phyloP scores from a whole-genome alignment of 257 asterid genomes.

The Craterostigma plantagineum region DNA sequence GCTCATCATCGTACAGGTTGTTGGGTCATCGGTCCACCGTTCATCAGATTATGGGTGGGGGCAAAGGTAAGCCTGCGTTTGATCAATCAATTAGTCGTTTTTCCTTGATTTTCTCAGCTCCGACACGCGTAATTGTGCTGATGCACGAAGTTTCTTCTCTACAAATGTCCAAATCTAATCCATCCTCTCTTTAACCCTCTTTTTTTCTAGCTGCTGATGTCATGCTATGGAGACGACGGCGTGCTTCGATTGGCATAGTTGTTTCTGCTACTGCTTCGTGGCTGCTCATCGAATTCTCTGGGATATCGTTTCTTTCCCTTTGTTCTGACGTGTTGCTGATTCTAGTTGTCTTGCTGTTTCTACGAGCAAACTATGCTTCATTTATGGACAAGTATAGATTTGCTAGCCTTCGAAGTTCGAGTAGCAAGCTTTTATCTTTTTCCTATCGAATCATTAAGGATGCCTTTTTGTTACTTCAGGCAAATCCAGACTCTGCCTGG shows the following conservation, averaged over 20 bases:
- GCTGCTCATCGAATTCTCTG: constrained; percentile 64
- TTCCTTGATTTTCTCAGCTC: too few relatives aligned
- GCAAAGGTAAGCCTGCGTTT: constrained; percentile 30
- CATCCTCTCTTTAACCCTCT: constrained; percentile 9
- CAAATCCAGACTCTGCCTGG: constrained; percentile 58
- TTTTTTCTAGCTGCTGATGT: constrained; percentile 64
- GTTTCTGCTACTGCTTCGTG: constrained; percentile 66
- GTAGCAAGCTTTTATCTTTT: constrained; percentile 1
- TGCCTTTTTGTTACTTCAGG: constrained; percentile 27
- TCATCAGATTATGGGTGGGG: constrained; percentile 70
- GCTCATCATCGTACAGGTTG: constrained; percentile 30
- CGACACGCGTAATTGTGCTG: too few relatives aligned
- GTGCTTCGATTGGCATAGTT: constrained; percentile 53
- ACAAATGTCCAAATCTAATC: constrained; percentile 8
- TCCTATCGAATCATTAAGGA: constrained; percentile 10
- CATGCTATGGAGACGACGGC: constrained; percentile 57
- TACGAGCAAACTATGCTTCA: constrained; percentile 64
- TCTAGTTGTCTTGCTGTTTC: constrained; percentile 52
- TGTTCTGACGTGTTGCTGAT: constrained; percentile 67
- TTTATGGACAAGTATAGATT: constrained; percentile 34
- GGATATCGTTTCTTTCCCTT: constrained; percentile 64
- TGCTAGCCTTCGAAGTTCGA: constrained; percentile 6
- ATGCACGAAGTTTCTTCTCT: too few relatives aligned
- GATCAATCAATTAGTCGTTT: too few relatives aligned
- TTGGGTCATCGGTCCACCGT: constrained; percentile 36